phyloP scores from a whole-genome alignment of 192 early-diverging fungal genomes.

The Diversispora epigaea region DNA sequence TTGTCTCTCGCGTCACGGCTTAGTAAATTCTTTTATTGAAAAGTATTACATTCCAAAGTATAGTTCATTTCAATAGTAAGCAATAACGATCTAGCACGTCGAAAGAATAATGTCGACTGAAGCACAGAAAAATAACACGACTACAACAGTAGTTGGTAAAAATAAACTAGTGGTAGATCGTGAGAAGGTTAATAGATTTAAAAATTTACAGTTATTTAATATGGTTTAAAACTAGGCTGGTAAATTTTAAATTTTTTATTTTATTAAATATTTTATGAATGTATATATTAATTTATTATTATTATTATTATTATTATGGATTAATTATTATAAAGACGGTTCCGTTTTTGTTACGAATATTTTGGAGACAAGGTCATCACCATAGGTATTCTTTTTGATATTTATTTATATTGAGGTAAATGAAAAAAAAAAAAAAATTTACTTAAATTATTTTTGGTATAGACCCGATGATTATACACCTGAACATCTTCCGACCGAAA shows the following conservation, averaged over 20 bases:
- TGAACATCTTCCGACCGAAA: constrained; percentile 39
- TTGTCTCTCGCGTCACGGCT: no score
- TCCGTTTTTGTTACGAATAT: constrained; percentile 61
- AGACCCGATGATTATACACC: constrained; percentile 41
- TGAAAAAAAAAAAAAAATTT: neutral
- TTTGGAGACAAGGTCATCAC: constrained; percentile 42
- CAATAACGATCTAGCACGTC: no score
- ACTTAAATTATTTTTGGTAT: neutral
- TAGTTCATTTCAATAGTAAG: no score
- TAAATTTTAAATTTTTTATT: no score
- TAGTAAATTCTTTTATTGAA: no score
- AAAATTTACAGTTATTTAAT: neutral
- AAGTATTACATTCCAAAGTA: no score
- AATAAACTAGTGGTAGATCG: constrained; percentile 36
- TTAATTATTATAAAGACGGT: constrained; percentile 39
- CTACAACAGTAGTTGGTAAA: neutral
- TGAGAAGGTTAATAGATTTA: constrained; percentile 38
- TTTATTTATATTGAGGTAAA: neutral
- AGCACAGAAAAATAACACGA: neutral
- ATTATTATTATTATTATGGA: neutral
- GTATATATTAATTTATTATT: neutral
- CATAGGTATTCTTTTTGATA: constrained; percentile 35
- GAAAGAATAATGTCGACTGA: neutral
- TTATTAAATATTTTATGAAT: no score
- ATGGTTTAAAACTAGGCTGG: no score